Conservation (phyloP, 768 basidiomycete species). For the Rhizopogon salebrosus region DNA sequence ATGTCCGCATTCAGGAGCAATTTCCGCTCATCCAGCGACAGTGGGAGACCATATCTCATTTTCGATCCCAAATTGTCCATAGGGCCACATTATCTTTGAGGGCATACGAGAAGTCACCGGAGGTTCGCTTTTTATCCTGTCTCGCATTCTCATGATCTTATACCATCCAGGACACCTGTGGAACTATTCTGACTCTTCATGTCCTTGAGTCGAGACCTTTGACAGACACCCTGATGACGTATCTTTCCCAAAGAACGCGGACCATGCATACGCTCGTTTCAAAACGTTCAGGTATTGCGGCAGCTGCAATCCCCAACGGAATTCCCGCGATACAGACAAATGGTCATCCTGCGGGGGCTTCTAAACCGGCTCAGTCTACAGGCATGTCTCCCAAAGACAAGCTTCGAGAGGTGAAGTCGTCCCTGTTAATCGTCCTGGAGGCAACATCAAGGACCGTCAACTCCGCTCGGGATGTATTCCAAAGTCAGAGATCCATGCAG, state of each 20-base stretch:
- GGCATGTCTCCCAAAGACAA: slow-evolving; percentile 25
- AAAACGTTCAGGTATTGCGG: slow-evolving; percentile 11
- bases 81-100: slow-evolving; percentile 82
- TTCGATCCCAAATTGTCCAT: slow-evolving; percentile 84
- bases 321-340: slow-evolving; percentile 25
- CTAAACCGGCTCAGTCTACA: slow-evolving; percentile 1
- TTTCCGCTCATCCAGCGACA: slow-evolving; percentile 88
- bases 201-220: slow-evolving; percentile 86
- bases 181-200: slow-evolving; percentile 77
- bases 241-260: slow-evolving; percentile 68
- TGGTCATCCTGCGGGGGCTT: slow-evolving; percentile 26
- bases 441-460: slow-evolving; percentile 54
- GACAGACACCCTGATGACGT: slow-evolving; percentile 61
- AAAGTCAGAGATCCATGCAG: slow-evolving; percentile 23
- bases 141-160: neutral
- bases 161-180: slow-evolving; percentile 58
- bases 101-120: slow-evolving; percentile 44
- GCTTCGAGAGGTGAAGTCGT: slow-evolving; percentile 50
- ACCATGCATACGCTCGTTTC: slow-evolving; percentile 44
- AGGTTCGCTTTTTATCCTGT: slow-evolving; percentile 33
- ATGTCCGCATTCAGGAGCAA: slow-evolving; percentile 52
- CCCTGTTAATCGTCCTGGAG: slow-evolving; percentile 46
- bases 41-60: slow-evolving; percentile 87
- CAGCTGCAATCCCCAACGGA: slow-evolving; percentile 26
- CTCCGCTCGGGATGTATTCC: slow-evolving; percentile 55